These are phyloP conservation scores for Eucalyptus sp. DNA, from an alignment of 345 rosid species.

Conservation along the genomic window DNA sequence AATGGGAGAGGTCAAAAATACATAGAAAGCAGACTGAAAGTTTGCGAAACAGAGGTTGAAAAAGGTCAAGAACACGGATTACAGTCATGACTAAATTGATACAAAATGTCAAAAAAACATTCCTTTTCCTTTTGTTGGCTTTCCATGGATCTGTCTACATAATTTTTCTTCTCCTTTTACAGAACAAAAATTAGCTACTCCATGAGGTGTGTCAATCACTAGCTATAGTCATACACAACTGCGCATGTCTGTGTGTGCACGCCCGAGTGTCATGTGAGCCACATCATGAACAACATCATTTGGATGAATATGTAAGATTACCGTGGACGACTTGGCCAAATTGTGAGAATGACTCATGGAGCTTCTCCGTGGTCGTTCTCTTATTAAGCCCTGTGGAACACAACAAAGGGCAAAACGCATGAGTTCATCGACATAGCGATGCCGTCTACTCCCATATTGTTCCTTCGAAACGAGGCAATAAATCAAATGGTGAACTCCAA, in stretches of 20 bases:
- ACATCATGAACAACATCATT: not conserved
- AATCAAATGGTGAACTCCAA: not conserved
- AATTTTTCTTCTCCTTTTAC: not conserved
- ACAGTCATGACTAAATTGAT: not conserved
- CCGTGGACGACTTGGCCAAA: conserved; percentile 44
- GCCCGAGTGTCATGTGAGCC: not conserved
- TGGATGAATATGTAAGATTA: not conserved
- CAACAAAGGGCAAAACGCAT: not conserved
- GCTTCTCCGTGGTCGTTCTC: conserved; percentile 34
- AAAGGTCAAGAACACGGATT: not conserved
- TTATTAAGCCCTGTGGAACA: conserved; percentile 28
- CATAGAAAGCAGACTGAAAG: not conserved
- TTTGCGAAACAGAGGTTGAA: not conserved
- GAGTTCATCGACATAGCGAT: not conserved
- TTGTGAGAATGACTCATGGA: conserved; percentile 18
- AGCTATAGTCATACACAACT: not conserved
- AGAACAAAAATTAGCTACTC: not conserved
- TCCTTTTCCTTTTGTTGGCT: not conserved
- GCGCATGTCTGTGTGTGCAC: not conserved
- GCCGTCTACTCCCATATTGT: not conserved
- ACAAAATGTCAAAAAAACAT: not conserved
- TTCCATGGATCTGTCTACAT: not conserved
- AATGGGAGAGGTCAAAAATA: not conserved
- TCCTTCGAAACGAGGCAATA: not conserved
- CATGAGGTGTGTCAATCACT: not conserved